Base-by-base conservation (phyloP, 2,329 filamentous ascomycete species). In the Mycocentrospora acerina region DNA sequence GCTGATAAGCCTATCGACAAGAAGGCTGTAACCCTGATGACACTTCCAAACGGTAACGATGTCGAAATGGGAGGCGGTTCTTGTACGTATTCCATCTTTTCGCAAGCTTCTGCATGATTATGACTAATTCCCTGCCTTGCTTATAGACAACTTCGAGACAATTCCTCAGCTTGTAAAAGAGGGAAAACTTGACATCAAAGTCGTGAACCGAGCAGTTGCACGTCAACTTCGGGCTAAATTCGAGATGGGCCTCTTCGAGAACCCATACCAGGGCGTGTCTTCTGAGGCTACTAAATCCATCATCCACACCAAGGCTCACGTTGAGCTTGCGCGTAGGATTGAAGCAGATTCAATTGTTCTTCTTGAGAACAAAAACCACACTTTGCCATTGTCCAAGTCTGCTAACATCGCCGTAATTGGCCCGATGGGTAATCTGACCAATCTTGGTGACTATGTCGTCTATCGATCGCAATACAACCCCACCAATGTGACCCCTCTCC, bases 51-150 rank as follows among this genome's bases (percentile, higher is more conserved):
- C 4, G 85, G 86, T 3, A 85, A 81, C 33, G 85, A 88, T 51
- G 76, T 85, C 10, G 86, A 89, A 55, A 88, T 88, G 85, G 85
- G 85, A 10, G 85, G 85, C 26, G 85, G 86, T 14, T 83, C 81
- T 14, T 88, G 19, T 22, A 22, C 19, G 19, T 22, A 22, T 6
- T 22, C n/a, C n/a, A n/a, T n/a, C n/a, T n/a, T n/a, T n/a, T n/a
- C n/a, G n/a, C n/a, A n/a, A n/a, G n/a, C n/a, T n/a, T n/a, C n/a
- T n/a, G n/a, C n/a, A 22, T 5, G 19, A 22, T 22, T 6, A 6
- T 22, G 9, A 9, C 19, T 22, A 22, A 22, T 9, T 6, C 9
- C 9, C 9, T 9, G 9, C 19, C 19, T 22, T 9, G 9, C 19
- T 22, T 22, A 6, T 22, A 22, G 19, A 80, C 70, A 88, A 82